Evolutionary conservation across 768 basidiomycete genomes (phyloP).

Genomic region (Termitomyces sp.): DNA sequence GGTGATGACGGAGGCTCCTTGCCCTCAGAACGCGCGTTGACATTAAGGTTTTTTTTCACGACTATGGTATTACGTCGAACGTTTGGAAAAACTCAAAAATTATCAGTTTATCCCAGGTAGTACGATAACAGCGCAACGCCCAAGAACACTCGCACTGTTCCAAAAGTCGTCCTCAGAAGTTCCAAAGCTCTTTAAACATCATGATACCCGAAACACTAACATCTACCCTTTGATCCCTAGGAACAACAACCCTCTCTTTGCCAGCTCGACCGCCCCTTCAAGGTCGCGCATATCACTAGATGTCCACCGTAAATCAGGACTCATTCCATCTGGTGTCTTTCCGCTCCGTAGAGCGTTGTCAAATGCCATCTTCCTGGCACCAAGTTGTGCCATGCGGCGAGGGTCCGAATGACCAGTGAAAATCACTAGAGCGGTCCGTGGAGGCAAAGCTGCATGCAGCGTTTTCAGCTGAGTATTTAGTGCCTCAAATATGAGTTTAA

Average conservation of each 20-base stretch:
- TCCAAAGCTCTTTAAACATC: background rate
- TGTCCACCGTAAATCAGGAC: slow-evolving; percentile 64
- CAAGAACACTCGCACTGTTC: background rate
- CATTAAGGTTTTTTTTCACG: too few relatives aligned
- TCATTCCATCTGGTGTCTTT: slow-evolving; percentile 51
- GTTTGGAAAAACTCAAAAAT: too few relatives aligned
- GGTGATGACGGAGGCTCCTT: too few relatives aligned
- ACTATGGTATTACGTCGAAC: too few relatives aligned
- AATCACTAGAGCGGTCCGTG: slow-evolving; percentile 77
- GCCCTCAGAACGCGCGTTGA: too few relatives aligned
- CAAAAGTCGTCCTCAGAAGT: background rate
- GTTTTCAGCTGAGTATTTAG: slow-evolving; percentile 58
- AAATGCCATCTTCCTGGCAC: slow-evolving; percentile 64
- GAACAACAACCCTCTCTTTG: slow-evolving; percentile 82
- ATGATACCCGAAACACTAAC: background rate
- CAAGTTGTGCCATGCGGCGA: slow-evolving; percentile 68
- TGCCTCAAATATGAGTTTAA: slow-evolving; percentile 32
- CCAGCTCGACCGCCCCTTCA: slow-evolving; percentile 73
- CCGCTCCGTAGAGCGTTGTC: slow-evolving; percentile 58
- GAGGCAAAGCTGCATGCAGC: slow-evolving; percentile 66
- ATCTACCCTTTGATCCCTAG: slow-evolving; percentile 49
- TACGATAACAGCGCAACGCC: too few relatives aligned
- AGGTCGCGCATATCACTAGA: slow-evolving; percentile 70
- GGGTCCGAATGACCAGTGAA: slow-evolving; percentile 91
- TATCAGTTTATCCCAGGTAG: too few relatives aligned